These are phyloP conservation scores for Wickerhamomyces kurtzmanii DNA, from an alignment of 805 yeast genomes.

Conservation along the genomic window DNA sequence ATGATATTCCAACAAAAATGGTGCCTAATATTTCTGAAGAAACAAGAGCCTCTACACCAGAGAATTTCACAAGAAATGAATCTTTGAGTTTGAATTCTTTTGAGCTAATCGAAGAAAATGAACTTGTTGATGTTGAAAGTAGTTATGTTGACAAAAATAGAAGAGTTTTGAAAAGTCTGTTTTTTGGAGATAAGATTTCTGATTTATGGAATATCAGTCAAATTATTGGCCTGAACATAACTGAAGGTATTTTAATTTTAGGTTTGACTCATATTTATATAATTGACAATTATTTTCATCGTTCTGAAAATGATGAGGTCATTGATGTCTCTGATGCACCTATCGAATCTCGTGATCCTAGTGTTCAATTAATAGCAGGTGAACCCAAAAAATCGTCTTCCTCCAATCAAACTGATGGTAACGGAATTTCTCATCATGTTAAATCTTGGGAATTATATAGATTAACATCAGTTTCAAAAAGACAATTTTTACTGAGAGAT, in stretches of 20 bases:
- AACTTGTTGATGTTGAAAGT: constrained; percentile 18
- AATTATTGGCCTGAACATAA: constrained; percentile 66
- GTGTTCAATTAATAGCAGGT: constrained; percentile 52
- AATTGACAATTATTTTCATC: constrained; percentile 59
- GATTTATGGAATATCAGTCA: constrained; percentile 69
- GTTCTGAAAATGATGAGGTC: constrained; percentile 38
- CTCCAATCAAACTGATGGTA: constrained; percentile 15
- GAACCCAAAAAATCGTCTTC: constrained; percentile 19
- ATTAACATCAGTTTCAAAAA: constrained; percentile 55
- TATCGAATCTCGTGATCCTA: constrained; percentile 50
- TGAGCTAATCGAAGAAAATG: constrained; percentile 34
- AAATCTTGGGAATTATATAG: constrained; percentile 52
- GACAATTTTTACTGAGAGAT: constrained; percentile 71
- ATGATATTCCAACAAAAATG: constrained; percentile 15
- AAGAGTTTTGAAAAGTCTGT: constrained; percentile 60
- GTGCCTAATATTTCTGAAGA: background rate
- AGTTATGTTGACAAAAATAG: constrained; percentile 60
- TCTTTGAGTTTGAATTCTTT: constrained; percentile 21
- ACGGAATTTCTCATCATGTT: constrained; percentile 32
- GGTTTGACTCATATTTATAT: constrained; percentile 60
- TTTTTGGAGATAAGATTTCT: constrained; percentile 60
- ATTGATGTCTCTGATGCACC: constrained; percentile 64
- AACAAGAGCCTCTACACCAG: background rate
- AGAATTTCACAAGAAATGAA: constrained; percentile 4
- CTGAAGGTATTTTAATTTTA: constrained; percentile 64